These are phyloP conservation scores for Alternaria angustiovoidea DNA, from an alignment of 2,329 filamentous ascomycete genomes.

Conservation along the genomic window DNA sequence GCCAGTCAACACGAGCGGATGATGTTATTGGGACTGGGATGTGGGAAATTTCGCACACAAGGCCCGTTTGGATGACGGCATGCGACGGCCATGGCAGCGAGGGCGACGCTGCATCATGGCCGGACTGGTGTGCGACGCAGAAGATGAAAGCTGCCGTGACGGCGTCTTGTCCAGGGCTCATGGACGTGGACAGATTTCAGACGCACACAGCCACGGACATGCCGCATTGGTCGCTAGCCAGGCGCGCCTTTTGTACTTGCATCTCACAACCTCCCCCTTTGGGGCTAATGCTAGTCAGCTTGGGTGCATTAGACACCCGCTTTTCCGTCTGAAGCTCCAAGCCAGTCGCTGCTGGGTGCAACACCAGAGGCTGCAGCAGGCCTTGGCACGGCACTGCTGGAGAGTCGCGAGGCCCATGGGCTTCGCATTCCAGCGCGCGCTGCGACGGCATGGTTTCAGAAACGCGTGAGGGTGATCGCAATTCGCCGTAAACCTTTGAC, in stretches of 20 bases:
- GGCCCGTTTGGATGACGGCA: slow-evolving; percentile 1
- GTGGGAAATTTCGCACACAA: background rate
- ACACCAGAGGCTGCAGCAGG: slow-evolving; percentile 5
- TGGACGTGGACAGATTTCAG: background rate
- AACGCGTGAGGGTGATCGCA: background rate
- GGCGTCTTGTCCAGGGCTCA: background rate
- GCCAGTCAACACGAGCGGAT: slow-evolving; percentile 12
- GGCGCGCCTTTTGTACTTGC: slow-evolving; percentile 8
- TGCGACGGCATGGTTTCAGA: slow-evolving; percentile 7
- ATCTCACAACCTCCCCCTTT: slow-evolving; percentile 22
- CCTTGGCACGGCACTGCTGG: slow-evolving; percentile 10
- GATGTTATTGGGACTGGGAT: slow-evolving; percentile 23
- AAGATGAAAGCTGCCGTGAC: background rate
- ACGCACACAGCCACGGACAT: slow-evolving; percentile 21
- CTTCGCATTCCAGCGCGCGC: background rate
- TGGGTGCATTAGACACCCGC: slow-evolving; percentile 21
- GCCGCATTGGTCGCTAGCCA: slow-evolving; percentile 19
- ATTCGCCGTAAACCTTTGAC: background rate
- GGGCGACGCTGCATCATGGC: background rate
- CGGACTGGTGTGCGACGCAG: background rate
- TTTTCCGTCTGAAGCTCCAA: slow-evolving; percentile 24
- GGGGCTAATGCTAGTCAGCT: slow-evolving; percentile 16
- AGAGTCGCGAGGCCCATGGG: slow-evolving; percentile 3
- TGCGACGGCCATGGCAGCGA: background rate
- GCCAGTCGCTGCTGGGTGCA: slow-evolving; percentile 21